A percentile compares a stretch with the other conserved stretches of the same genome.
Evolutionary conservation across 1,284 basidiomycete genomes (phyloP).

Genomic region (Inonotus hispidus): DNA sequence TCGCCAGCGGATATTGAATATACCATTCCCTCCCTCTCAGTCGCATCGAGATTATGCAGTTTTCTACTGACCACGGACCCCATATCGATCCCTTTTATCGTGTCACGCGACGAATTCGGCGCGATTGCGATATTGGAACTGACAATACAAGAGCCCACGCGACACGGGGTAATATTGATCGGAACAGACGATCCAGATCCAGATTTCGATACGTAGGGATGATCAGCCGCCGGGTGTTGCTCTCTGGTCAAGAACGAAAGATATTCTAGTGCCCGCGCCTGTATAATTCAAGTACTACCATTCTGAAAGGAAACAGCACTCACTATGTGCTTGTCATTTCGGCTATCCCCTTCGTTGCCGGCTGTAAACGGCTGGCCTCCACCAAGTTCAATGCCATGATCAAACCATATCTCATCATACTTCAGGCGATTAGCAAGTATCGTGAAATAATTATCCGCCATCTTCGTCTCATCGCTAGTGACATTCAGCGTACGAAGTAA

Average conservation of each 20-base stretch:
- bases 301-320: conserved; percentile 24
- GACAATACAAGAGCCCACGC: conserved; percentile 41
- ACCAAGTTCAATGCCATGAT: conserved; percentile 53
- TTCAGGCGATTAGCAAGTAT: conserved; percentile 43
- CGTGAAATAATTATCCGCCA: conserved; percentile 69
- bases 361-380: conserved; percentile 60
- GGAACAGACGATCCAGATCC: background rate
- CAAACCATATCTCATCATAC: conserved; percentile 50
- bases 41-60: conserved; percentile 34
- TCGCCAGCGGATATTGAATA: conserved; percentile 41
- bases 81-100: conserved; percentile 1
- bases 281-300: background rate
- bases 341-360: conserved; percentile 48
- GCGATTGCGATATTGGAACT: conserved; percentile 49
- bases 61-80: background rate
- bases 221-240: conserved; percentile 19
- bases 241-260: background rate
- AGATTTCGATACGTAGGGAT: conserved; percentile 16
- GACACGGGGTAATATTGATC: conserved; percentile 36
- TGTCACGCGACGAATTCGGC: conserved; percentile 8
- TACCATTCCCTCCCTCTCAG: conserved; percentile 35
- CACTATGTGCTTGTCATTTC: conserved; percentile 57
- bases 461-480: conserved; percentile 47
- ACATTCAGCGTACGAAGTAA: conserved; percentile 41
- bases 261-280: conserved; percentile 13